These are phyloP conservation scores for Fusarium tuaranense DNA, from an alignment of 2,329 filamentous ascomycete genomes.

Conservation along the genomic window DNA sequence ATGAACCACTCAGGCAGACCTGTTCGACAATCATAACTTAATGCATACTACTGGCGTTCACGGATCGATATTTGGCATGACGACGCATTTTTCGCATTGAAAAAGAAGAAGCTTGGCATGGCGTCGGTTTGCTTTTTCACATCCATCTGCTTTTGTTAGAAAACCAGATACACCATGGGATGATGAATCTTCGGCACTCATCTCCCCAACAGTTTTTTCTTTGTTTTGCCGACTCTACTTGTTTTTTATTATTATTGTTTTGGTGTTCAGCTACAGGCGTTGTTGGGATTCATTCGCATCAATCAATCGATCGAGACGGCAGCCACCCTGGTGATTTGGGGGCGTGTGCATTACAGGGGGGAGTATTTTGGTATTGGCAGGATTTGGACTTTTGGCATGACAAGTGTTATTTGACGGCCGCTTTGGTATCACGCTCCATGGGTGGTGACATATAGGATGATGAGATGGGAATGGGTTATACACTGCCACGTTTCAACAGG, in stretches of 20 bases:
- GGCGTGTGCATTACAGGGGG: constrained; percentile 33
- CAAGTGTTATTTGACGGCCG: constrained; percentile 32
- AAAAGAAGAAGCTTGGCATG: constrained; percentile 37
- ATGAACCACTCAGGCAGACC: constrained; percentile 37
- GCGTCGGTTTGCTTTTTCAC: constrained; percentile 32
- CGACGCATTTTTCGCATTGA: constrained; percentile 32
- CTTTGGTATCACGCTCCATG: constrained; percentile 27
- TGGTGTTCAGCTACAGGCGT: constrained; percentile 21
- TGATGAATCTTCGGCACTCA: not conserved
- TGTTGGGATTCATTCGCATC: constrained; percentile 22
- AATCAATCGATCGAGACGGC: constrained; percentile 32
- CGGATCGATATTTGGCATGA: constrained; percentile 39
- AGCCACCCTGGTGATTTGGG: constrained; percentile 20
- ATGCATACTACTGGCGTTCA: constrained; percentile 38
- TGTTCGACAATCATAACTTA: constrained; percentile 18
- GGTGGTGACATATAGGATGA: constrained; percentile 25
- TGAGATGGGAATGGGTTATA: constrained; percentile 22
- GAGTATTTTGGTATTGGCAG: constrained; percentile 12
- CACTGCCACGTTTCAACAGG: constrained; percentile 40
- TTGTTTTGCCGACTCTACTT: constrained; percentile 28
- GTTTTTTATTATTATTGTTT: constrained; percentile 11
- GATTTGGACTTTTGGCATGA: constrained; percentile 23
- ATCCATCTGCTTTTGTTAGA: constrained; percentile 28
- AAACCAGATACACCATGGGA: constrained; percentile 37
- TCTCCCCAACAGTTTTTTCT: constrained; percentile 33